Base-by-base conservation (phyloP, 2,329 filamentous ascomycete species). In the Ilyonectria sp. region DNA sequence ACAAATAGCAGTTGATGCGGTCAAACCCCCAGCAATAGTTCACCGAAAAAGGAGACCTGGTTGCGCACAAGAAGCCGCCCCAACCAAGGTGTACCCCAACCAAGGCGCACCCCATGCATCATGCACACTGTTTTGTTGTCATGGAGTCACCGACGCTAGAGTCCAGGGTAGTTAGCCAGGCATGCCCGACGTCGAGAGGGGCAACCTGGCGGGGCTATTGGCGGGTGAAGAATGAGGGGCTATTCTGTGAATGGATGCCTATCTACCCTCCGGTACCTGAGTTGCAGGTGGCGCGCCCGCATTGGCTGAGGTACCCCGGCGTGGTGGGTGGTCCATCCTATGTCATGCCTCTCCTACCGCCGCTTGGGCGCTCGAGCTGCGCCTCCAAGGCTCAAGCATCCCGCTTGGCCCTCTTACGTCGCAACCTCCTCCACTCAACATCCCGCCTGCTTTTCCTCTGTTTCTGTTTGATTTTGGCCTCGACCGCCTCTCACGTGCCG, bases 131-230 rank as follows among this genome's bases (percentile, higher is more conserved):
- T 70, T 53, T 53, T 63, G 65, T 63, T 67, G 35, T 43, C 56
- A 44, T 64, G 60, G 60, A 55, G 62, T 46, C 61, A 58, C 50
- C 29, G 60, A 55, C 62, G 52, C 54, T 47, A 59, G 33, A 70
- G 60, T 65, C 69, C 60, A 67, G 64, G 60, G 67, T 59, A 44
- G 60, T 64, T 50, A 60, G 61, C 37, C 47, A 55, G 15, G 40
- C 40, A n/a, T 43, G 47, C 62, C 50, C 64, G 67, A 72, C 60
- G 73, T 75, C 74, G 74, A 68, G 74, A 75, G 74, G 74, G 73
- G 74, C 73, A 75, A 75, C 74, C 73, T 73, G 63, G 74, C 72
- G 71, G 74, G 72, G 70, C 63, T 46, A 68, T 68, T 63, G 65
- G 64, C 50, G 49, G 61, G 61, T 46, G 19, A 46, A 44, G 65